Evolutionary conservation across 2,329 filamentous ascomycete species (phyloP), one percentile per base, ranked within the genome.

Genomic region (Aureobasidium sp.): DNA sequence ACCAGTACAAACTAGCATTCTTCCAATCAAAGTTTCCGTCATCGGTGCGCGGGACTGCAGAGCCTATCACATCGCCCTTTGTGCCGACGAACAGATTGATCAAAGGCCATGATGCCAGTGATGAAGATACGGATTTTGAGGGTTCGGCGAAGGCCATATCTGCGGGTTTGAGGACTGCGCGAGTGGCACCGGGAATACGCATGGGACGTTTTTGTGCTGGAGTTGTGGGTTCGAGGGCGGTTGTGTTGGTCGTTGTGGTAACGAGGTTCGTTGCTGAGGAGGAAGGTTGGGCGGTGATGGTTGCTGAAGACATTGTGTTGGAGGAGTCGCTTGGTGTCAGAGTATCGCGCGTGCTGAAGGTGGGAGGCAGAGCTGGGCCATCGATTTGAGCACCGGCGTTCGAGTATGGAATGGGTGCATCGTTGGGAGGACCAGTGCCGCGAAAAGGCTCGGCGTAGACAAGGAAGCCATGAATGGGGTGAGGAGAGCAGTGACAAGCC

Each of bases 11-110:
- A 65, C 81, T 82, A 7, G 84, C 84, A 50, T 77, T 79, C 46
- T 84, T 83, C 79, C 86, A 89, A 73, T 97, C 92, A 68, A 96
- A 92, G 46, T 85, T 85, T 62, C 89, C 90, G 47, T 82, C 79
- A 59, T 91, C 88, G 59, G 82, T 87, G 46, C 87, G 81, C 8
- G 90, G 90, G 42, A 93, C 85, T 71, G 88, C 82, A 70, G 85
- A 86, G 6, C 89, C 89, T 69, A 93, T 91, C 73, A 92, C 85
- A 68, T 80, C 75, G 7, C 78, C 76, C 8, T 75, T 75, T 9
- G 73, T 73, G 7, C 78, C 77, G 52, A 80, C 69, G 39, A 79
- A 72, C 70, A 74, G 4, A 71, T 73, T 44, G 76, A 66, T 15
- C 8, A 65, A 3, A 5, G 64, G 62, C 27, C 61, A 50, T 8